Evolutionary conservation across 2,329 filamentous ascomycete species (phyloP).

Genomic region (Fusarium stilboides): DNA sequence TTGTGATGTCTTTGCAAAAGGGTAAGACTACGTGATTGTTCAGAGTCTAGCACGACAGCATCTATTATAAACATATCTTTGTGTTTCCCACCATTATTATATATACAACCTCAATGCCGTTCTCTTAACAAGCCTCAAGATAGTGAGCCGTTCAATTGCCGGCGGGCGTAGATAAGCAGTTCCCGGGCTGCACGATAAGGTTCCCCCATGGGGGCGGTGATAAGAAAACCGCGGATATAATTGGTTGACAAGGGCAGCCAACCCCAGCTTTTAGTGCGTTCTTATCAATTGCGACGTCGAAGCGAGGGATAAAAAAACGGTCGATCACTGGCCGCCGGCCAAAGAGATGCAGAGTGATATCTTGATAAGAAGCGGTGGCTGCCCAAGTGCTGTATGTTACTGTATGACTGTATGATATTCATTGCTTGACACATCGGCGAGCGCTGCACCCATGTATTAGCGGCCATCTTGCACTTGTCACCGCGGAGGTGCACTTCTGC

Average conservation of each 20-base stretch:
- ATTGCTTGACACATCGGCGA: conserved; percentile 34
- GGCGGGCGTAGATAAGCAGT: conserved; percentile 34
- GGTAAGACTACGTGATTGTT: not conserved
- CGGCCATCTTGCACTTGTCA: not conserved
- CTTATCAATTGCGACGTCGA: conserved; percentile 20
- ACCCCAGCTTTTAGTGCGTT: conserved; percentile 10
- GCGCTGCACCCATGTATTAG: not conserved
- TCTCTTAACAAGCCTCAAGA: conserved; percentile 1
- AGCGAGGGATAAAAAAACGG: conserved; percentile 11
- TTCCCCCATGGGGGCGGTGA: conserved; percentile 18
- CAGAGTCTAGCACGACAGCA: conserved; percentile 4
- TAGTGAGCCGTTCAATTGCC: conserved; percentile 15
- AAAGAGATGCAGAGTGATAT: conserved; percentile 6
- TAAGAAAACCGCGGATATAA: conserved; percentile 8
- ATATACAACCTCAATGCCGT: conserved; percentile 7
- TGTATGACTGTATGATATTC: conserved; percentile 7
- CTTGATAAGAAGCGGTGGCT: conserved; percentile 19
- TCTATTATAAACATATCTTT: not conserved
- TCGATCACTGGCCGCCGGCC: conserved; percentile 26
- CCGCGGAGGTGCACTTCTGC: conserved; percentile 22
- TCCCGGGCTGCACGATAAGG: conserved; percentile 7
- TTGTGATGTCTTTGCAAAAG: conserved; percentile 19
- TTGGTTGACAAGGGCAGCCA: conserved; percentile 5
- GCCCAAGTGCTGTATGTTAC: not conserved
- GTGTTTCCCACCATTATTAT: not conserved